Evolutionary conservation across 176 grass and related monocot genomes (phyloP), one percentile per base, ranked within the genome.

Genomic region (Raddia guianensis): DNA sequence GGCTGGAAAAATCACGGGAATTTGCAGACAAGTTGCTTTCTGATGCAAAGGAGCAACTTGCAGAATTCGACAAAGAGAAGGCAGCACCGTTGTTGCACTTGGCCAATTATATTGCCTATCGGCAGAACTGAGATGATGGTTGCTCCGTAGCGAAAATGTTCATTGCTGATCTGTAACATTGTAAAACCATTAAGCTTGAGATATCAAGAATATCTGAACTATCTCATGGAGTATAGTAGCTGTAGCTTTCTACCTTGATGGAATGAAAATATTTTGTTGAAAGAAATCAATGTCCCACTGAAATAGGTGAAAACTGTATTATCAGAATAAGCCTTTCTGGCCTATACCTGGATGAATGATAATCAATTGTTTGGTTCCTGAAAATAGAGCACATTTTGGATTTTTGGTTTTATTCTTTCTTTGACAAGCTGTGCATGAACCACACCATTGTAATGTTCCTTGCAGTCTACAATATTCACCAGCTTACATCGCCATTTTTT

Each of bases 81-180:
- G 90, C 80, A 5, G 90, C 88, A 18, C 93, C 93, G 46, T 82
- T 97, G 66, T 45, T 97, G 87, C 77, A 97, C 49, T 60, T 97
- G 63, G 93, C 90, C 79, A 80, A 93, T 86, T 97, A 97, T 82
- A 97, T 97, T 56, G 86, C 90, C 10, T 48, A 93, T 80, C 63
- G 90, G 68, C 86, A 93, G 75, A 97, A 91, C 32, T 97, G 72
- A 82, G 83, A 60, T 91, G 77, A 78, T 44, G 68, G 66, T 78
- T 82, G 56, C 33, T 77, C 73, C 18, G 18, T 85, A 40, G 37
- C 37, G 37, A 40, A 40, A 40, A 40, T 69, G 65, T 49, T 88
- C 72, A 71, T 67, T 77, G 48, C 67, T 66, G 45, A 80, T 81
- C 43, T 76, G 75, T 73, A 52, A 70, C 45, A 67, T 63, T 85